A percentile compares a stretch with the other conserved stretches of the same genome.
Conservation (phyloP, 1,284 basidiomycete species). For the Fomitopsis betulina region DNA sequence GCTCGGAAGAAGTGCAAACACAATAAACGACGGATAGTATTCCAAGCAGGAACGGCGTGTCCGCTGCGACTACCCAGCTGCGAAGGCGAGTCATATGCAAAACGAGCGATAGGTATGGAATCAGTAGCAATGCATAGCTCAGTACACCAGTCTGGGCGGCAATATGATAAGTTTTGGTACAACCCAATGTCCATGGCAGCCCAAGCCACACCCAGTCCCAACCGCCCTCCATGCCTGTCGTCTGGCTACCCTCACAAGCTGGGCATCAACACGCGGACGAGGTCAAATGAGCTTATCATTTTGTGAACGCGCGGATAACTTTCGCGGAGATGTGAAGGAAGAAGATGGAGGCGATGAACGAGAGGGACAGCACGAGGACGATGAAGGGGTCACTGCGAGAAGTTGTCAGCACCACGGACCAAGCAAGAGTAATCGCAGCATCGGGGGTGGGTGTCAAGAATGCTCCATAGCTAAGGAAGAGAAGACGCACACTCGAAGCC, state of each 20-base stretch:
- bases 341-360: conserved; percentile 98
- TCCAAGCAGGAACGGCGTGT: no score
- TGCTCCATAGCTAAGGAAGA: not conserved
- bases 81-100: no score
- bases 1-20: no score
- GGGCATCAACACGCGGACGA: conserved; percentile 12
- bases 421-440: not conserved
- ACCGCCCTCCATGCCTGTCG: not conserved
- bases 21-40: no score
- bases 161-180: not conserved
- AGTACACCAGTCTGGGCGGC: not conserved
- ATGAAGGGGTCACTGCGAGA: conserved; percentile 89
- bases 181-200: not conserved
- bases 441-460: not conserved
- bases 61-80: no score
- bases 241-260: not conserved
- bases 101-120: not conserved
- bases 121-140: conserved; percentile 1
- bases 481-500: conserved; percentile 85
- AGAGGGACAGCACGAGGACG: conserved; percentile 93
- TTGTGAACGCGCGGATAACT: conserved; percentile 87
- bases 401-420: not conserved
- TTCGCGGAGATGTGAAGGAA: conserved; percentile 98
- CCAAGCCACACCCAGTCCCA: not conserved
- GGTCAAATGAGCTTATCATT: conserved; percentile 34